Percentiles rank a stretch among this genome's conserved stretches.
phyloP scores from a whole-genome alignment of 768 basidiomycete genomes.

The Mycena vitilis region DNA sequence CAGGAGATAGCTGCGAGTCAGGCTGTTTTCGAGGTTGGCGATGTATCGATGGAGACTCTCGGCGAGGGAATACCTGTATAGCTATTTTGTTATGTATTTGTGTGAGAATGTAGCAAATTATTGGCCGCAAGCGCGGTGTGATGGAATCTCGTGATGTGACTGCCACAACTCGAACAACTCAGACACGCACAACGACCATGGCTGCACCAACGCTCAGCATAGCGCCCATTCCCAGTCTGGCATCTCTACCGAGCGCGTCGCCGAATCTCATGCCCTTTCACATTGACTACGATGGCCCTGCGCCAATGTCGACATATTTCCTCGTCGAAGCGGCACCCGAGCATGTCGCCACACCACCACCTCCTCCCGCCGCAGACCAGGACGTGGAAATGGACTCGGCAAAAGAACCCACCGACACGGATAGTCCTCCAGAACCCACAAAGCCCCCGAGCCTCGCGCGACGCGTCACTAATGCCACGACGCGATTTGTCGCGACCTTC shows the following conservation, averaged over 20 bases:
- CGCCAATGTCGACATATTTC: slow-evolving; percentile 82
- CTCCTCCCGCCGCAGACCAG: slow-evolving; percentile 5
- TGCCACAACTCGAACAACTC: neutral
- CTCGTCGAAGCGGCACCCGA: slow-evolving; percentile 59
- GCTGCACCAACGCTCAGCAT: slow-evolving; percentile 25
- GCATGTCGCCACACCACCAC: slow-evolving; percentile 40
- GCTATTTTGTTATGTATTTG: slow-evolving; percentile 8
- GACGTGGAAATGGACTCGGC: slow-evolving; percentile 23
- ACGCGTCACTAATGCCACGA: slow-evolving; percentile 43
- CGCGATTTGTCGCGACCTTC: slow-evolving; percentile 73
- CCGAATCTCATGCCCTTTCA: slow-evolving; percentile 90
- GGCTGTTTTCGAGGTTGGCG: slow-evolving; percentile 21
- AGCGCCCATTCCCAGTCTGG: slow-evolving; percentile 11
- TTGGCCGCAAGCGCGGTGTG: slow-evolving; percentile 21
- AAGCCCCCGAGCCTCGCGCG: slow-evolving; percentile 21
- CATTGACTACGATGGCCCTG: slow-evolving; percentile 75
- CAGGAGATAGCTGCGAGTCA: slow-evolving; percentile 15
- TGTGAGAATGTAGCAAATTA: slow-evolving; percentile 19
- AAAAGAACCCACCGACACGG: neutral
- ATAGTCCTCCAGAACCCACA: slow-evolving; percentile 3
- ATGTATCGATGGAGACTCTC: slow-evolving; percentile 27
- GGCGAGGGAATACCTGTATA: slow-evolving; percentile 30
- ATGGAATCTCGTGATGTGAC: slow-evolving; percentile 24
- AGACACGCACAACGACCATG: slow-evolving; percentile 22
- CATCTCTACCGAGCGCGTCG: slow-evolving; percentile 52